Base-by-base conservation (phyloP, 2,329 filamentous ascomycete genomes). In the Ilyonectria sp. region DNA sequence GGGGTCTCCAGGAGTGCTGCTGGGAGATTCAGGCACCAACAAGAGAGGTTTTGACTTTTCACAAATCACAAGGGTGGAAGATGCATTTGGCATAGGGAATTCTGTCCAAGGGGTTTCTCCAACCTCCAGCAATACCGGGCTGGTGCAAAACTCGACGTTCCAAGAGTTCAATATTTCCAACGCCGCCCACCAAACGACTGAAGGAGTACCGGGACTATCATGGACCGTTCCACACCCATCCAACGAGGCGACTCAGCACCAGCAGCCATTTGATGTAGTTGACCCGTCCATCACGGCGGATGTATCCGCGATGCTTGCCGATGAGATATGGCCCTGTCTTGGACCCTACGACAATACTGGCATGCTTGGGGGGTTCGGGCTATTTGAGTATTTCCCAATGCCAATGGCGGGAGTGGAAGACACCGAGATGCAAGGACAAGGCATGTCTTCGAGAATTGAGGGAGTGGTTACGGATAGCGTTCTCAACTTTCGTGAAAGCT, bases 401-500 rank as follows among this genome's bases (percentile, higher is more conserved):
- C 33, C 60, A 17, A 31, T 59, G 52, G 37, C 35, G 13, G 55
- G 49, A 4, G 47, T 33, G 4, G 62, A 65, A 10, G 62, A 65
- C n/a, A 46, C 65, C 2, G 65, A 67, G 6, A 54, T 64, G 37
- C 26, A 54, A 17, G 53, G 52, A 6, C 23, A 35, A 29, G 50
- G 59, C 10, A 33, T 54, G 19, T 13, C 57, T 29, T 40, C 49
- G 47, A 56, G 65, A 29, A 47, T 17, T 6, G 68, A 70, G 21
- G 55, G 26, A 6, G 63, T 61, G 6, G 37, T 68, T 17, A 68
- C 68, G 33, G 68, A 70, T 21, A 70, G 68, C 17, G 68, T 70
- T 13, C 53, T 68, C n/a, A 70, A 70, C 35, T 70, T 68, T 43
- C 61, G 60, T 15, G 68, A 67, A 11, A 61, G 29, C 15, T 46